Evolutionary conservation across 331 rosid species (phyloP).

Genomic region (Acacia concinna): DNA sequence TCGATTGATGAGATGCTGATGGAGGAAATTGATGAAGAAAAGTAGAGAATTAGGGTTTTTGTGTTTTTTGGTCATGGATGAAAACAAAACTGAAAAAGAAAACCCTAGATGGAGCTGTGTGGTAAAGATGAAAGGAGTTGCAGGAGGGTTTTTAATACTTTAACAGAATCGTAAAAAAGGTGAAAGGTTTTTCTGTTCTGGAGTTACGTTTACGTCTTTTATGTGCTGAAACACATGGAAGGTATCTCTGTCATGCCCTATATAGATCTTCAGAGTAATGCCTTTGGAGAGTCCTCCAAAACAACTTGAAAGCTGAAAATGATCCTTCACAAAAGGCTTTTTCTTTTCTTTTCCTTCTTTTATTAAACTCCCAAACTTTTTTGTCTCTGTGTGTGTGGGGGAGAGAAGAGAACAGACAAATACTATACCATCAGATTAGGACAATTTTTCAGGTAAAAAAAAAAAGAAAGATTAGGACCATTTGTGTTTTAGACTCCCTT

Average conservation of each 20-base stretch:
- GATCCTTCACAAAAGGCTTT: conserved; percentile 2
- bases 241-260: conserved; percentile 53
- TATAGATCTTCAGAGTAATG: conserved; percentile 47
- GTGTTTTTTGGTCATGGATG: neutral
- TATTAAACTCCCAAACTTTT: neutral
- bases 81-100: neutral
- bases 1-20: neutral
- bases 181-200: conserved; percentile 45
- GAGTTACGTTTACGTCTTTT: conserved; percentile 50
- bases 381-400: neutral
- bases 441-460: too few species aligned
- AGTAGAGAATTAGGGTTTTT: neutral
- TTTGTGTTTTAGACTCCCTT: neutral
- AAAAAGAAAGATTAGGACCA: neutral
- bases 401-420: neutral
- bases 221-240: conserved; percentile 67
- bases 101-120: conserved; percentile 39
- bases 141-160: conserved; percentile 21
- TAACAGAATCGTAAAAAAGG: neutral
- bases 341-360: neutral
- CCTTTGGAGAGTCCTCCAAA: conserved; percentile 41
- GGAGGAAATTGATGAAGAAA: neutral
- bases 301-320: conserved; percentile 31
- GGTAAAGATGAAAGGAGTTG: neutral
- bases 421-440: neutral